Conservation (phyloP, 768 basidiomycete species). For the Mrakia blollopis region DNA sequence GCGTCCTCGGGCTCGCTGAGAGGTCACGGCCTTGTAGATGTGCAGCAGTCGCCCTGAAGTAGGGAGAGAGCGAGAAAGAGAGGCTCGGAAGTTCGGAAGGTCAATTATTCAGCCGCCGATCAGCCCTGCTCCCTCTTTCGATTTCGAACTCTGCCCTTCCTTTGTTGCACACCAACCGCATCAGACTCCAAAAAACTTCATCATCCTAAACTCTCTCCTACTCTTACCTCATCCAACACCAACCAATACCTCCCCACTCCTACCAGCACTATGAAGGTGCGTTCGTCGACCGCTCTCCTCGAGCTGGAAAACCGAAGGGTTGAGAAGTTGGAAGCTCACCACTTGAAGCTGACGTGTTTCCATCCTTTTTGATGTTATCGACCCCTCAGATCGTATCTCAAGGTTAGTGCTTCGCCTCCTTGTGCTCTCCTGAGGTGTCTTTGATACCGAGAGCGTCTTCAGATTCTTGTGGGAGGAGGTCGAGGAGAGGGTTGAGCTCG, state of each 20-base stretch:
- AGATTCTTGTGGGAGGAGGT: background rate
- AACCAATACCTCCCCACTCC: background rate
- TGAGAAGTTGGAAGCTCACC: background rate
- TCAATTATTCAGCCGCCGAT: no score
- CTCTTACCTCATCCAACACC: background rate
- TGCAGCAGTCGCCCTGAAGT: no score
- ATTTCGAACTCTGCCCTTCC: background rate
- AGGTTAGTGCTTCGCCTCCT: background rate
- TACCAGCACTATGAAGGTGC: background rate
- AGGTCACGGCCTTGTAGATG: no score
- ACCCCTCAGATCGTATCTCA: background rate
- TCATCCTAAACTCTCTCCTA: background rate
- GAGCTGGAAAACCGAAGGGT: background rate
- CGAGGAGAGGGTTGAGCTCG: background rate
- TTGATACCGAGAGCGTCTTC: no score
- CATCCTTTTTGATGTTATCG: background rate
- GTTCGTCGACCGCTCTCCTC: background rate
- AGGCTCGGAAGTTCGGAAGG: no score
- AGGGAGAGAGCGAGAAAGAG: no score
- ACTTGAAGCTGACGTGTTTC: background rate
- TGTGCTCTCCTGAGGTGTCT: background rate
- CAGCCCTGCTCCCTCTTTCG: no score
- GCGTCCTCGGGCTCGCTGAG: no score
- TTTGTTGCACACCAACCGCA: background rate
- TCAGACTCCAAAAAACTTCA: background rate